These are phyloP conservation scores for Coemansia sp. DNA, from an alignment of 192 early-diverging fungal species.

Conservation along the genomic window DNA sequence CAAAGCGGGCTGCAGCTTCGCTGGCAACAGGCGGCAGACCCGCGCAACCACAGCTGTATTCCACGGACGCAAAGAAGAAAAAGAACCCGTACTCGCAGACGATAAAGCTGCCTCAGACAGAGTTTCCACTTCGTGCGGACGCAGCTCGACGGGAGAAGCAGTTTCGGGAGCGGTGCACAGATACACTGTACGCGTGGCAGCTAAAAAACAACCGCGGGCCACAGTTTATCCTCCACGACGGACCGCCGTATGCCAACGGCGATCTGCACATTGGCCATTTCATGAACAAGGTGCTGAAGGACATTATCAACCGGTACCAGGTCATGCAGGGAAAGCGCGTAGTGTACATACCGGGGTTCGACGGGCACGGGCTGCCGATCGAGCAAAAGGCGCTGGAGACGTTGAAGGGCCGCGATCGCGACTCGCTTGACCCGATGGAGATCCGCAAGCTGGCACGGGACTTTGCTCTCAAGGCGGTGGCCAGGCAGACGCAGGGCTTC, in stretches of 20 bases:
- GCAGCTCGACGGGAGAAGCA: slow-evolving; percentile 58
- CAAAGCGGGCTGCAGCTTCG: background rate
- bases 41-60: background rate
- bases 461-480: slow-evolving; percentile 60
- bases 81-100: slow-evolving; percentile 53
- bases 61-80: slow-evolving; percentile 1
- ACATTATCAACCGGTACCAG: slow-evolving; percentile 73
- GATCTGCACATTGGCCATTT: slow-evolving; percentile 72
- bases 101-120: slow-evolving; percentile 68
- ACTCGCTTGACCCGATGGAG: slow-evolving; percentile 37
- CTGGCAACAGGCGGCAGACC: background rate
- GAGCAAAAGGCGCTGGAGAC: slow-evolving; percentile 72
- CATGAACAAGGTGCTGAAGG: slow-evolving; percentile 81
- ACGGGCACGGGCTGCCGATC: slow-evolving; percentile 80
- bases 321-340: slow-evolving; percentile 70
- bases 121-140: slow-evolving; percentile 66
- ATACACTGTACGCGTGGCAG: slow-evolving; percentile 72
- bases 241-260: slow-evolving; percentile 82
- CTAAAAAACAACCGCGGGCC: slow-evolving; percentile 64
- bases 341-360: slow-evolving; percentile 74
- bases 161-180: slow-evolving; percentile 62
- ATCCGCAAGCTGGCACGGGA: slow-evolving; percentile 52
- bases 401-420: slow-evolving; percentile 45
- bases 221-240: slow-evolving; percentile 77
- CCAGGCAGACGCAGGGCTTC: slow-evolving; percentile 59